phyloP scores from a whole-genome alignment of 2,329 filamentous ascomycete genomes.

The Verticillium tricorpus region DNA sequence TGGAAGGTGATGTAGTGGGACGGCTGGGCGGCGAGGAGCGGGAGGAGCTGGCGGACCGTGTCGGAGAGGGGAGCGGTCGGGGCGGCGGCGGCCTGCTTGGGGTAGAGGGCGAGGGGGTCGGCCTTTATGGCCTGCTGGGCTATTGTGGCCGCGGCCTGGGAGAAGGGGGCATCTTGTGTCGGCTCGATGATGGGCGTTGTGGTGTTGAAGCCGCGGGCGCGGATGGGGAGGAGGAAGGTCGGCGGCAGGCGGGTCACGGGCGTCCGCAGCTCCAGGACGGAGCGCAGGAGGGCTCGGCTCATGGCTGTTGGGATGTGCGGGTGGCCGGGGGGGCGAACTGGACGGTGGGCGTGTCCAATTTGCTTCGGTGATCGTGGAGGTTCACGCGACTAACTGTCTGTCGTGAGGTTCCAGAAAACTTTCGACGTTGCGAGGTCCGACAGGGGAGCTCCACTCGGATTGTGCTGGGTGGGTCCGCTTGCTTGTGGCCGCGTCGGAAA shows the following conservation, averaged over 20 bases:
- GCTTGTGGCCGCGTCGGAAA: not conserved
- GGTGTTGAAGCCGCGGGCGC: conserved; percentile 36
- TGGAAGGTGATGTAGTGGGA: conserved; percentile 75
- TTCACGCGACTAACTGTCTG: not conserved
- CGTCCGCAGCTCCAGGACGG: conserved; percentile 55
- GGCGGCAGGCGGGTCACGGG: conserved; percentile 33
- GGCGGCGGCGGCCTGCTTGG: conserved; percentile 5
- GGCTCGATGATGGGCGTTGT: conserved; percentile 46
- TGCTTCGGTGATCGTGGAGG: not conserved
- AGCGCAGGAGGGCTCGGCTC: conserved; percentile 59
- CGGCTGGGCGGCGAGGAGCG: conserved; percentile 67
- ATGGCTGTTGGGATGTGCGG: conserved; percentile 24
- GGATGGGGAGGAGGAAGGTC: conserved; percentile 17
- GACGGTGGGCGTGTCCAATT: not conserved
- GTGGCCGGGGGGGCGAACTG: not conserved
- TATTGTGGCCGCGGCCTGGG: conserved; percentile 7
- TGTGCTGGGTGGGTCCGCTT: not conserved
- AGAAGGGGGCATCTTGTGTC: conserved; percentile 14
- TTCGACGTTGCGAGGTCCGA: not conserved
- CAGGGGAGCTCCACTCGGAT: not conserved
- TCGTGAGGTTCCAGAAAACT: conserved; percentile 2
- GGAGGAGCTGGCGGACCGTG: conserved; percentile 58
- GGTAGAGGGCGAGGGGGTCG: not conserved
- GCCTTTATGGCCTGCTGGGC: conserved; percentile 3
- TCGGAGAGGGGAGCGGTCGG: conserved; percentile 41